A percentile compares a stretch with the other conserved stretches of the same genome.
These are phyloP conservation scores for Calvatia gigantea DNA, from an alignment of 768 basidiomycete genomes.

Conservation along the genomic window DNA sequence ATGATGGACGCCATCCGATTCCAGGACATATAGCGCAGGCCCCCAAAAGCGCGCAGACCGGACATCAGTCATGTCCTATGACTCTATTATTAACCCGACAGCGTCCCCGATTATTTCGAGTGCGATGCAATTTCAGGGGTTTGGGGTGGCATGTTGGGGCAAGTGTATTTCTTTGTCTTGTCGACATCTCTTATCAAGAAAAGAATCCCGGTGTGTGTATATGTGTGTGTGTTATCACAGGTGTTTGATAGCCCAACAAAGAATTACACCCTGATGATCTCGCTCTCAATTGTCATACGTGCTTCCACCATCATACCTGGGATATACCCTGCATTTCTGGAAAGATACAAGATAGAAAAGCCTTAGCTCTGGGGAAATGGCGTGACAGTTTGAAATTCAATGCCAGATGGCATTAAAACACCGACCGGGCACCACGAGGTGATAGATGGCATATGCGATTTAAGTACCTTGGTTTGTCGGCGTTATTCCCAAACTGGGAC, in stretches of 20 bases:
- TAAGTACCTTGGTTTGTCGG: slow-evolving; percentile 2
- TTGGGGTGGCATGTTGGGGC: slow-evolving; percentile 5
- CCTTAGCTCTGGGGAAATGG: neutral
- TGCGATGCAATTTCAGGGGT: neutral
- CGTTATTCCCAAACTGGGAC: neutral
- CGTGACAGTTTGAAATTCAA: slow-evolving; percentile 8
- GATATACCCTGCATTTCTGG: slow-evolving; percentile 6
- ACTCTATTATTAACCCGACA: neutral
- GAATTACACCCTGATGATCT: slow-evolving; percentile 4
- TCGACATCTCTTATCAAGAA: neutral
- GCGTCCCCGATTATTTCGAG: neutral
- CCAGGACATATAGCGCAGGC: neutral
- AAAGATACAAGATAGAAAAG: neutral
- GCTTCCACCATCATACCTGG: neutral
- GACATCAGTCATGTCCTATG: neutral
- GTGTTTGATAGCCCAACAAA: slow-evolving; percentile 7
- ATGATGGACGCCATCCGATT: neutral
- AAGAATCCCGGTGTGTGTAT: too few species aligned
- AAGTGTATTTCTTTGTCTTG: slow-evolving; percentile 12
- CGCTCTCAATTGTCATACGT: neutral
- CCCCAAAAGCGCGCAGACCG: neutral
- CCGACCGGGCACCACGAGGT: neutral
- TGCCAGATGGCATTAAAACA: neutral
- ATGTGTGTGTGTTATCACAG: neutral
- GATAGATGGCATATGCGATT: neutral